phyloP scores from a whole-genome alignment of 768 basidiomycete species.

The Boletus edulis region DNA sequence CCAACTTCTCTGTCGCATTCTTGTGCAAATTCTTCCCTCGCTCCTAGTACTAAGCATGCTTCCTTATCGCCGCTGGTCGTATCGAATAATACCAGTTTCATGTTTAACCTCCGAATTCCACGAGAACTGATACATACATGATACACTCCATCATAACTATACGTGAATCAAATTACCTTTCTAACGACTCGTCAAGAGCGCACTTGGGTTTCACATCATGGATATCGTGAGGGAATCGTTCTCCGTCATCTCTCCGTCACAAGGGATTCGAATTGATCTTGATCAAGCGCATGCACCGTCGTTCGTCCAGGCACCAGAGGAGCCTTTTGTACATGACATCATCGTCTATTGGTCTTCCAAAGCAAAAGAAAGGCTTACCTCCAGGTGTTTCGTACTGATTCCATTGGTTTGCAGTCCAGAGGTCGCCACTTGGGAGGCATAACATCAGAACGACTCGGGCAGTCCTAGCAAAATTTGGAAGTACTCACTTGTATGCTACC shows the following conservation, averaged over 20 bases:
- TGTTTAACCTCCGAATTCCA: too few relatives aligned
- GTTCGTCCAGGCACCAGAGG: conserved; percentile 55
- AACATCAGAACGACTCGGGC: neutral
- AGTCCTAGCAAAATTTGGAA: neutral
- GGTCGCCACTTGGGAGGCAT: conserved; percentile 33
- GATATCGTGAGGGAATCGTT: neutral
- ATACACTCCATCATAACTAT: too few relatives aligned
- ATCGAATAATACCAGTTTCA: too few relatives aligned
- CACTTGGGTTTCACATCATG: neutral
- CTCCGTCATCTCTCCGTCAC: neutral
- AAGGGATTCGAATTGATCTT: neutral
- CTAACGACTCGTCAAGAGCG: neutral
- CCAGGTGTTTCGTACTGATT: conserved; percentile 35
- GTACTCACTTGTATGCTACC: conserved; percentile 41
- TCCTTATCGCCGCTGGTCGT: too few relatives aligned
- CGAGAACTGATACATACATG: too few relatives aligned
- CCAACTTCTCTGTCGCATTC: too few relatives aligned
- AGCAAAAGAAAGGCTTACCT: conserved; percentile 13
- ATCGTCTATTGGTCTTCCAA: neutral
- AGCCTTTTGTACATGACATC: conserved; percentile 28
- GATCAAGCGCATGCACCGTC: conserved; percentile 45
- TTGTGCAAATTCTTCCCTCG: too few relatives aligned
- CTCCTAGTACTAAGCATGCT: too few relatives aligned
- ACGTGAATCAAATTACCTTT: too few relatives aligned
- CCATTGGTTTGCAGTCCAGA: conserved; percentile 51